These are phyloP conservation scores for Epichloe baconii DNA, from an alignment of 2,329 filamentous ascomycete genomes.

Conservation along the genomic window DNA sequence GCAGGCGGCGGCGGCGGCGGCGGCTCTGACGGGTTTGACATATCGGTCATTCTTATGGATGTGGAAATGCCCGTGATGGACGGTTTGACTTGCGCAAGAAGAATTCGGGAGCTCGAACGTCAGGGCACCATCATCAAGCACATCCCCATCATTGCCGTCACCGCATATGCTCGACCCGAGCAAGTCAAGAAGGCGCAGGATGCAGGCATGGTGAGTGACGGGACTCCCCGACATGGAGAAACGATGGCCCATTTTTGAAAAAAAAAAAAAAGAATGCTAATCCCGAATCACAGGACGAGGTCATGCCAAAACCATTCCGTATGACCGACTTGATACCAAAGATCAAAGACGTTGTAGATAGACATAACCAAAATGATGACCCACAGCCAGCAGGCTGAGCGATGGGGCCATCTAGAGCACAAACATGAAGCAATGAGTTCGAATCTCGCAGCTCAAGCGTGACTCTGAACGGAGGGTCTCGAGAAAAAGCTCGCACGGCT, in stretches of 20 bases:
- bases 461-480: too few relatives aligned
- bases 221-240: too few relatives aligned
- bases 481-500: too few relatives aligned
- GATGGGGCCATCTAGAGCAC: too few relatives aligned
- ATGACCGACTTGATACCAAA: constrained; percentile 5
- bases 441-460: too few relatives aligned
- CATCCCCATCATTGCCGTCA: constrained; percentile 68
- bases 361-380: background rate
- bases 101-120: constrained; percentile 53
- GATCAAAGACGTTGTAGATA: constrained; percentile 4
- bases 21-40: constrained; percentile 30
- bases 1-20: constrained; percentile 30
- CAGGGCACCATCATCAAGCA: constrained; percentile 48
- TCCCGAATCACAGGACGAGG: constrained; percentile 1
- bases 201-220: constrained; percentile 54
- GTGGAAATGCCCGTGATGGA: constrained; percentile 78
- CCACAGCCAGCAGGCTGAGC: background rate
- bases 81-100: constrained; percentile 58
- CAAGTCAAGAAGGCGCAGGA: constrained; percentile 57
- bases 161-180: constrained; percentile 62
- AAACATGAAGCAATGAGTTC: background rate
- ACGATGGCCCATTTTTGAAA: background rate
- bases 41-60: constrained; percentile 64
- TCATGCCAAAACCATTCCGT: constrained; percentile 6
- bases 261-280: background rate